Conservation (phyloP, 306 rosid species). For the Fragaria nilgerrensis region DNA sequence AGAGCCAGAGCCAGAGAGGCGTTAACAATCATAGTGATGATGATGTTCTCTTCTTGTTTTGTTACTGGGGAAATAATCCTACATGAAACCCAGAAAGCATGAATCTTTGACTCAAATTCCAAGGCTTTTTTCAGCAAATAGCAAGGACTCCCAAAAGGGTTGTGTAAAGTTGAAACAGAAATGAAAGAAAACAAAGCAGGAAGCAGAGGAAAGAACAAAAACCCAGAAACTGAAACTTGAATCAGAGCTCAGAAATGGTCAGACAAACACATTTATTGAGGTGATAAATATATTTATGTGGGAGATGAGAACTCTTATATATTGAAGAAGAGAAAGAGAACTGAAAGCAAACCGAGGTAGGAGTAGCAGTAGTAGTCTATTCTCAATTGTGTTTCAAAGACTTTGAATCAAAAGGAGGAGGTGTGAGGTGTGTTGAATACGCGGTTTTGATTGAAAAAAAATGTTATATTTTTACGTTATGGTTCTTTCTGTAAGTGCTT, state of each 20-base stretch:
- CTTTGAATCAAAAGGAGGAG: conserved; percentile 17
- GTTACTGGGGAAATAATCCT: conserved; percentile 37
- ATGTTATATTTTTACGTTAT: background rate
- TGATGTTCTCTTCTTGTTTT: conserved; percentile 23
- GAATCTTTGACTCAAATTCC: conserved; percentile 13
- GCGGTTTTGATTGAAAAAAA: conserved; percentile 51
- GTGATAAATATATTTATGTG: conserved; percentile 12
- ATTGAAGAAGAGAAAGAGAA: conserved; percentile 8
- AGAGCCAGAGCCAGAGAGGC: conserved; percentile 31
- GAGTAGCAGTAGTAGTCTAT: background rate
- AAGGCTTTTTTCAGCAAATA: background rate
- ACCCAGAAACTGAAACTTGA: conserved; percentile 23
- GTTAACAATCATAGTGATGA: conserved; percentile 38
- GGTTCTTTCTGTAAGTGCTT: conserved; percentile 3
- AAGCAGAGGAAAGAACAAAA: conserved; percentile 13
- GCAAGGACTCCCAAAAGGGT: background rate
- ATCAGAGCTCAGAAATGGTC: background rate
- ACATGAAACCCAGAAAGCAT: conserved; percentile 32
- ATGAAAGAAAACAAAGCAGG: background rate
- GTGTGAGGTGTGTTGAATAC: conserved; percentile 37
- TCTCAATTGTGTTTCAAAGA: conserved; percentile 22
- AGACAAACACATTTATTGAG: background rate
- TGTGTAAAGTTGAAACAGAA: background rate
- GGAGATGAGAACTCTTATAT: conserved; percentile 23
- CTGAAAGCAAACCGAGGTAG: background rate